Evolutionary conservation across 139 green algal species (phyloP), one percentile per base, ranked within the genome.

Genomic region (Nannochloris sp.): DNA sequence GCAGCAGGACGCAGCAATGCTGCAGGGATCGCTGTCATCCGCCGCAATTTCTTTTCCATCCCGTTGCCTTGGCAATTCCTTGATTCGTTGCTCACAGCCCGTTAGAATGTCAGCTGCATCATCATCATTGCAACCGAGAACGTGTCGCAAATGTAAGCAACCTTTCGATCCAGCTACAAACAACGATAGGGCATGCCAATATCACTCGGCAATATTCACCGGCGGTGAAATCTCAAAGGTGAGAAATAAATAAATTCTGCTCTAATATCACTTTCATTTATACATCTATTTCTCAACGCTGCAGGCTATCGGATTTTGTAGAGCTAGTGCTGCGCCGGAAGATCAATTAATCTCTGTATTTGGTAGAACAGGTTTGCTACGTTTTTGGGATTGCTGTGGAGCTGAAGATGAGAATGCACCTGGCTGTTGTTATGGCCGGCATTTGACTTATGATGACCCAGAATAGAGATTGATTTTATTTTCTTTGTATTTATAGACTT

Each of bases 321-420:
- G 80, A 19, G 36, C 53, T 19, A 82, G 73, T 44, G 71, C 51
- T 2, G 61, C 45, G 2, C 76, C 77, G 0, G 73, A 86, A 61
- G 42, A 85, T 61, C 78, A 83, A 59, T 58, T 87, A 12, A 60
- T 42, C 1, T 53, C 47, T 0, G 72, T 79, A 1, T 60, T 80
- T 56, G 81, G 81, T 4, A 54, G 75, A 1, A 86, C 68, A 3
- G 81, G 81, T 3, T 58, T 88, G 14, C 48, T 88, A 24, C 48
- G 63, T 54, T 87, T 86, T 45, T 87, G 75, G 75, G 81, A 88
- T 59, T 88, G 82, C 67, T 88, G 82, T 65, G 80, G 82, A 14
- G 31, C 34, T 6, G 80, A 85, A 48, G 54, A 76, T 15, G 73
- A 82, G 36, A 46, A 29, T 3, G 65, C 82, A 2, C 77, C 77